These are phyloP conservation scores for Escallonia rubra DNA, from an alignment of 129 eudicot species.

Conservation along the genomic window DNA sequence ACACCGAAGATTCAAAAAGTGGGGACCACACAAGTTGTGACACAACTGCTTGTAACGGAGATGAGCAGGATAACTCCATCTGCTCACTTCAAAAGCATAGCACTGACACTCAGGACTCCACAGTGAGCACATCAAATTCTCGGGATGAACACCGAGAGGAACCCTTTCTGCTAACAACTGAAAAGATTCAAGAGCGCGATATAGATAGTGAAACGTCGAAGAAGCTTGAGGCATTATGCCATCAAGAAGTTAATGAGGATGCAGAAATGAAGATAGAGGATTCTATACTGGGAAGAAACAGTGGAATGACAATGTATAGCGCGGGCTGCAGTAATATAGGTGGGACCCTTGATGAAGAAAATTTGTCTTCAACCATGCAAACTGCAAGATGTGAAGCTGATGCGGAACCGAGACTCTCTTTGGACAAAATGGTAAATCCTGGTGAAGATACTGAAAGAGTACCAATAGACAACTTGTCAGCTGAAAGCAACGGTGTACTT, in stretches of 20 bases:
- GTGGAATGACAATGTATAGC: conserved; percentile 11
- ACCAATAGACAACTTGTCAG: conserved; percentile 3
- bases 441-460: not conserved
- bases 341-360: conserved; percentile 32
- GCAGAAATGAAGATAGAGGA: conserved; percentile 9
- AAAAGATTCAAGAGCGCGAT: conserved; percentile 29
- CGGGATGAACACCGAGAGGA: conserved; percentile 42
- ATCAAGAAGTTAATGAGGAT: conserved; percentile 18
- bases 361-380: conserved; percentile 14
- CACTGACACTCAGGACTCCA: conserved; percentile 15
- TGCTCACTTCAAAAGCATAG: conserved; percentile 41
- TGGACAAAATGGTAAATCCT: conserved; percentile 1
- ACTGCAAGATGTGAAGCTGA: conserved; percentile 27
- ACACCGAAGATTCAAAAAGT: conserved; percentile 60
- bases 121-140: conserved; percentile 30
- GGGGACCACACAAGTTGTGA: conserved; percentile 40
- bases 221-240: conserved; percentile 6
- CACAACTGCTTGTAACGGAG: conserved; percentile 39
- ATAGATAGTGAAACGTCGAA: conserved; percentile 19
- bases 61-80: conserved; percentile 35
- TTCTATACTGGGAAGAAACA: conserved; percentile 8
- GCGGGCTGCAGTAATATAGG: conserved; percentile 25
- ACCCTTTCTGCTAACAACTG: conserved; percentile 16
- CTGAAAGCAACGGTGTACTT: conserved; percentile 5
- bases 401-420: conserved; percentile 26